Conservation (phyloP, 2,329 filamentous ascomycete species). For the Fusarium agapanthi region DNA sequence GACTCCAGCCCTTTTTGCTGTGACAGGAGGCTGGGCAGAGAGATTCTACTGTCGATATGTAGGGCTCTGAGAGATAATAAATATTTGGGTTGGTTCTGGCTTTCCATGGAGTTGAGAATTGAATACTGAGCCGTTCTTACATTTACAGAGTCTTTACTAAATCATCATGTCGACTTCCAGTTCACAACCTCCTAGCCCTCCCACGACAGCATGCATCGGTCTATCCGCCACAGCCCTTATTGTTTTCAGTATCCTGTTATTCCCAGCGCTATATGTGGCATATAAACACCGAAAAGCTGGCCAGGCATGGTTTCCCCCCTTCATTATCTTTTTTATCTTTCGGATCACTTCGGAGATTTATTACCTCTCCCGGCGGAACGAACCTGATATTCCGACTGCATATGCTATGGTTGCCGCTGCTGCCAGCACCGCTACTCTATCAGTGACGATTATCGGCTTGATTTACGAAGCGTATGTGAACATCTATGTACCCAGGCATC, state of each 20-base stretch:
- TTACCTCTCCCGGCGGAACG: background rate
- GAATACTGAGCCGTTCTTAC: background rate
- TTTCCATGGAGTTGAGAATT: background rate
- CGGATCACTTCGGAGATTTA: background rate
- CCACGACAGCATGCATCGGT: background rate
- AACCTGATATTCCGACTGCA: background rate
- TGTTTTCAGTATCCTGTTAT: background rate
- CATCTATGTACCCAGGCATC: no score
- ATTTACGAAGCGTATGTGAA: background rate
- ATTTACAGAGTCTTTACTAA: background rate
- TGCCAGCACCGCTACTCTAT: background rate
- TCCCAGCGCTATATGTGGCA: background rate
- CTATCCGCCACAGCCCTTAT: background rate
- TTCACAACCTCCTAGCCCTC: background rate
- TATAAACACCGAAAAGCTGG: background rate
- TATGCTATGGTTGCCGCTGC: background rate
- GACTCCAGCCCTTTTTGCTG: background rate
- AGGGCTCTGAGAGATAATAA: background rate
- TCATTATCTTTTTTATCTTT: background rate
- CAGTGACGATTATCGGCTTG: background rate
- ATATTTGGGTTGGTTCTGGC: background rate
- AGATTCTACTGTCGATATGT: rapidly evolving
- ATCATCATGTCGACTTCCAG: background rate
- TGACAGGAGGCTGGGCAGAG: background rate
- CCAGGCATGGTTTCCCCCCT: background rate